A percentile compares a stretch with the other conserved stretches of the same genome.
Conservation (phyloP, 371 early-diverging fungal species). For the Haplosporangium sp. region DNA sequence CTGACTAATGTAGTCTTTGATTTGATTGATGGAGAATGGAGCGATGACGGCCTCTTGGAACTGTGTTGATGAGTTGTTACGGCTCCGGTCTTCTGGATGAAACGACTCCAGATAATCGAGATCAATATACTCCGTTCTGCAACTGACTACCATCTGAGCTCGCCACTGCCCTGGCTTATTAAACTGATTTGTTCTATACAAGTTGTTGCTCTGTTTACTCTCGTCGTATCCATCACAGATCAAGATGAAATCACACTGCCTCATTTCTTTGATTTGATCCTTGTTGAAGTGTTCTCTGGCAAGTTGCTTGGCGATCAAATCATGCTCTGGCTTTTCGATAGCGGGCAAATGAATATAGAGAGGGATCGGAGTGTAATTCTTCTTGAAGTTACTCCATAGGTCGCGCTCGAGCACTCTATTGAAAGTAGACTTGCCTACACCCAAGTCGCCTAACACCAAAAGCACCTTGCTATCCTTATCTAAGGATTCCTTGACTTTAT, state of each 20-base stretch:
- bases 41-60: conserved; percentile 17
- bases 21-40: conserved; percentile 10
- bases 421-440: conserved; percentile 23
- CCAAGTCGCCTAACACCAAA: conserved; percentile 18
- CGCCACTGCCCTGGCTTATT: conserved; percentile 2
- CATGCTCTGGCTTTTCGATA: conserved; percentile 9
- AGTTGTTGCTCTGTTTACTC: background rate
- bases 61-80: too few relatives aligned
- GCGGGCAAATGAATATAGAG: conserved; percentile 10
- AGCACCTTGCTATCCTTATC: conserved; percentile 1
- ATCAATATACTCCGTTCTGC: conserved; percentile 12
- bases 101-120: conserved; percentile 7
- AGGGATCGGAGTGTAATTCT: background rate
- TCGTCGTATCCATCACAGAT: conserved; percentile 18
- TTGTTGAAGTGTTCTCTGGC: background rate
- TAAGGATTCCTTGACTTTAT: conserved; percentile 7
- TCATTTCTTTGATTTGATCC: conserved; percentile 12
- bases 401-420: conserved; percentile 1
- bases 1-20: conserved; percentile 11
- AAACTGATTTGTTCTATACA: conserved; percentile 4
- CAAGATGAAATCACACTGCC: background rate
- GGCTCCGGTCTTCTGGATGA: background rate
- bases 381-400: conserved; percentile 12
- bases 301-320: conserved; percentile 8
- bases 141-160: conserved; percentile 21